Evolutionary conservation across 2,329 filamentous ascomycete genomes (phyloP).

Genomic region (Hyphodiscus sp.): DNA sequence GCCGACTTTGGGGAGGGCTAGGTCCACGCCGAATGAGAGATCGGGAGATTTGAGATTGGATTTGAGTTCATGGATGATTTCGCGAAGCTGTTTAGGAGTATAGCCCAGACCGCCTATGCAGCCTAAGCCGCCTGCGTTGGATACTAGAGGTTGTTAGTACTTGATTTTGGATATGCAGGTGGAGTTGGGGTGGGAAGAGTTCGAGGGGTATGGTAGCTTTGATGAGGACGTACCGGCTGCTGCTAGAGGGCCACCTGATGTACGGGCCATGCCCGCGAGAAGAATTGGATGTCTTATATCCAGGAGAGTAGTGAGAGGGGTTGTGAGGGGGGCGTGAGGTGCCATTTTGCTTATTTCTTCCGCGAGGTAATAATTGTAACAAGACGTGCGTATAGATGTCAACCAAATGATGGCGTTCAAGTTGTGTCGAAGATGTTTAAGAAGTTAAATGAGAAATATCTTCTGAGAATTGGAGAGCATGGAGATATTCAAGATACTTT

Average conservation of each 20-base stretch:
- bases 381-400: too few relatives aligned
- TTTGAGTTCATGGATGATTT: slow-evolving; percentile 84
- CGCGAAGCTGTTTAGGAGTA: slow-evolving; percentile 66
- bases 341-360: neutral
- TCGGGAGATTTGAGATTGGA: slow-evolving; percentile 56
- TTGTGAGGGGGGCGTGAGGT: slow-evolving; percentile 47
- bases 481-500: neutral
- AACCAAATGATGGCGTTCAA: neutral
- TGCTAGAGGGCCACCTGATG: slow-evolving; percentile 70
- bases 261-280: slow-evolving; percentile 89
- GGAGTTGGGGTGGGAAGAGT: too few relatives aligned
- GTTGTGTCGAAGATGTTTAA: neutral
- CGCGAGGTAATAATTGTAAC: too few relatives aligned
- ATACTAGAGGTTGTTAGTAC: slow-evolving; percentile 42
- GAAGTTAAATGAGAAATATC: neutral
- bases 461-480: neutral
- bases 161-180: too few relatives aligned
- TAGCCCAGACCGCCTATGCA: slow-evolving; percentile 68
- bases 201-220: too few relatives aligned
- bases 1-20: slow-evolving; percentile 85
- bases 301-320: slow-evolving; percentile 71
- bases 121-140: slow-evolving; percentile 67
- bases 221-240: slow-evolving; percentile 44
- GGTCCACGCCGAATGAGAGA: slow-evolving; percentile 84
- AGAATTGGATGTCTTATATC: slow-evolving; percentile 83